phyloP scores from a whole-genome alignment of 306 rosid genomes.

The Medicago lupulina region DNA sequence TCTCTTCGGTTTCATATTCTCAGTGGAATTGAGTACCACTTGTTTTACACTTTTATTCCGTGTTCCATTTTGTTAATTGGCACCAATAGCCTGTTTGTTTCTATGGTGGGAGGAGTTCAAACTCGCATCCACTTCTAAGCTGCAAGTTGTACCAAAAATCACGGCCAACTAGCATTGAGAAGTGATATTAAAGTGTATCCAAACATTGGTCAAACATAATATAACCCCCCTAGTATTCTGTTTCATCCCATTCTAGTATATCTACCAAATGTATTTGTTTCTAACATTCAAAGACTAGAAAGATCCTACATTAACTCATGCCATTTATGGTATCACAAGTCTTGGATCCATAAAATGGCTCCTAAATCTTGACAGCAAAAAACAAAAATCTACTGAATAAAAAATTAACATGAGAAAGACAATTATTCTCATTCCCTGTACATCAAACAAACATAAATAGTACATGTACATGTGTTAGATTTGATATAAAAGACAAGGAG shows the following conservation, averaged over 20 bases:
- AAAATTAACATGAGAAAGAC: constrained; percentile 13
- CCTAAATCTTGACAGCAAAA: constrained; percentile 8
- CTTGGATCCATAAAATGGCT: constrained; percentile 25
- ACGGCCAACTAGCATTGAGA: too few species aligned
- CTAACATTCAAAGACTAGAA: constrained; percentile 15
- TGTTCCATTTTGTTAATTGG: neutral
- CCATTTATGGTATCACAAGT: constrained; percentile 28
- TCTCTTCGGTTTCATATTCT: neutral
- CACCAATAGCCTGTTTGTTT: neutral
- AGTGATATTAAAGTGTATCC: too few species aligned
- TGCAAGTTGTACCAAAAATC: too few species aligned
- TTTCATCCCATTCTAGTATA: neutral
- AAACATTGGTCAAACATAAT: neutral
- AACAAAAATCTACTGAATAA: constrained; percentile 14
- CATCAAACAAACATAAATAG: constrained; percentile 33
- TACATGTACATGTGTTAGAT: neutral
- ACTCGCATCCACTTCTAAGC: too few species aligned
- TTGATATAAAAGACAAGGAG: constrained; percentile 13
- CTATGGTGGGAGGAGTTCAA: too few species aligned
- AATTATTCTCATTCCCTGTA: constrained; percentile 41
- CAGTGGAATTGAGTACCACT: neutral
- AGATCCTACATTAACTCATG: constrained; percentile 5
- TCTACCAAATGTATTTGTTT: neutral
- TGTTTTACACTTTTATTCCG: neutral
- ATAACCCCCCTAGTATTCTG: neutral